Evolutionary conservation across 352 stramenopile genomes (phyloP), one percentile per base, ranked within the genome.

Genomic region (Nothophytophthora sp.): DNA sequence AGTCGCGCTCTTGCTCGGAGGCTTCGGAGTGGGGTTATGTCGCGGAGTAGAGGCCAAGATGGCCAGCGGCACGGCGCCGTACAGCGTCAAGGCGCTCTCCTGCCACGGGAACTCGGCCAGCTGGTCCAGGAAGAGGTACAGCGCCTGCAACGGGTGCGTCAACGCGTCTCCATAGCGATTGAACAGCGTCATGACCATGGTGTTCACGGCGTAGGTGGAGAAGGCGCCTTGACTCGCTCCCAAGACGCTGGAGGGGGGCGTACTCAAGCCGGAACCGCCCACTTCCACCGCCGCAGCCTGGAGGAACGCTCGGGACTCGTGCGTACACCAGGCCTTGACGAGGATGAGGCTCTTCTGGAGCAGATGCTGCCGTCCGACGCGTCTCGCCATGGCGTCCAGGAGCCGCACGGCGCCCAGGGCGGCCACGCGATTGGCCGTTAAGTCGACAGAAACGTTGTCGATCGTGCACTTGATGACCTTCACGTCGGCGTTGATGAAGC

Each of bases 401-500:
- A 97, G 59, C n/a, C 87, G 48, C 11, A 96, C 57, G 1, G 87
- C 84, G 7, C 84, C 83, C 20, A 97, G 48, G 4, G 86, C 88
- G 0, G 81, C 85, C 8, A 94, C 67, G 18, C 83, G 82, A 44
- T 97, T 97, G 8, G 79, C 86, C 1, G 84, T 96, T 9, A 97
- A 67, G 50, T 96, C 88, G 35, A 97, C 88, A 23, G 83, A 73
- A 5, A 96, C 76, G 48, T 96, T 96, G 73, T 97, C 88, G 34
- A 96, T 76, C 32, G 88, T 96, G 66, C 88, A 96, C 67, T 96
- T 96, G 53, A 97, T 83, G 11, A 92, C 81, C 12, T 85, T 79
- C 35, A 95, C 82, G 44, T 96, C 85, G 2, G 85, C 83, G 50
- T 96, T 96, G 40, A 96, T 82, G 59, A 96, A 94, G 24, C 70